phyloP scores from a whole-genome alignment of 345 rosid genomes.

The Citrus unshiu region DNA sequence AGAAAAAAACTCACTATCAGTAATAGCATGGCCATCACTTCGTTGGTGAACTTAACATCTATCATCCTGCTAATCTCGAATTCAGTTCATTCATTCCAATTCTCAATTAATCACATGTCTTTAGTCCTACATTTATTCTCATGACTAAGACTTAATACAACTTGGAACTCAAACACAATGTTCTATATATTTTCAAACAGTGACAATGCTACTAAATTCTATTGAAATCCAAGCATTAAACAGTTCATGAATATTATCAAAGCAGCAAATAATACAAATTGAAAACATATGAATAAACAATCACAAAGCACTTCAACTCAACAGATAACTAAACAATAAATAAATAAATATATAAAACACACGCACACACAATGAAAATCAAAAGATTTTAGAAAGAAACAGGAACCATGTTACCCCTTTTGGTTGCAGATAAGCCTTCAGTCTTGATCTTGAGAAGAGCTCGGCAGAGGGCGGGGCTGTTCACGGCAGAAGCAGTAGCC shows the following conservation, averaged over 20 bases:
- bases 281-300: not conserved
- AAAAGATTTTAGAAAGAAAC: not conserved
- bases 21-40: not conserved
- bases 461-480: conserved; percentile 4
- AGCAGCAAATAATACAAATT: not conserved
- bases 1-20: not conserved
- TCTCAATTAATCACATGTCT: not conserved
- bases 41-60: not conserved
- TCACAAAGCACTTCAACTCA: not conserved
- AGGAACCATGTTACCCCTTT: conserved; percentile 10
- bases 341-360: not conserved
- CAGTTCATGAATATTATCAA: not conserved
- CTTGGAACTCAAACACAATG: not conserved
- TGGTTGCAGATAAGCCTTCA: not conserved
- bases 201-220: not conserved
- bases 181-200: not conserved
- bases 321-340: not conserved
- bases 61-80: not conserved
- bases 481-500: conserved; percentile 20
- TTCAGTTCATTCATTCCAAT: not conserved
- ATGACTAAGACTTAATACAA: not conserved
- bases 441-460: conserved; percentile 11
- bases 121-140: not conserved
- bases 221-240: not conserved
- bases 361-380: not conserved